Evolutionary conservation across 768 basidiomycete genomes (phyloP).

Genomic region (Serendipita sp.): DNA sequence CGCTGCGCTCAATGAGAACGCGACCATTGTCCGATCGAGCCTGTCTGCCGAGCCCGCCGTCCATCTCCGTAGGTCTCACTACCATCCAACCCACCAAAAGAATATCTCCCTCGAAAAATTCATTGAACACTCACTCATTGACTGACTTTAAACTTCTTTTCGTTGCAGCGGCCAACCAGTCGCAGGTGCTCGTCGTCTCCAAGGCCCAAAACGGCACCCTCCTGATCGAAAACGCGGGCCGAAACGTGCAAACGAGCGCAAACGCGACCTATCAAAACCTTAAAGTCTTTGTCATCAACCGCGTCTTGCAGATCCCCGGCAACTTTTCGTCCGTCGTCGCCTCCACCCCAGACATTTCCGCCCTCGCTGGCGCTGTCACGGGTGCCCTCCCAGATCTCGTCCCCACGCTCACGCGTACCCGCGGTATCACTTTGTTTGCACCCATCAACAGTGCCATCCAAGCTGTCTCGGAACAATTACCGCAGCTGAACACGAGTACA

Average conservation of each 20-base stretch:
- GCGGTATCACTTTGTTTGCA: slow-evolving; percentile 53
- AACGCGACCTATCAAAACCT: slow-evolving; percentile 23
- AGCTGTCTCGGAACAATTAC: slow-evolving; percentile 16
- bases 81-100: neutral
- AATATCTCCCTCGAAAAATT: too few species aligned
- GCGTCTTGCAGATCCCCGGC: slow-evolving; percentile 38
- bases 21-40: slow-evolving; percentile 50
- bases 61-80: slow-evolving; percentile 19
- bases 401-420: slow-evolving; percentile 23
- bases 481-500: slow-evolving; percentile 32
- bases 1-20: slow-evolving; percentile 24
- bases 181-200: slow-evolving; percentile 40
- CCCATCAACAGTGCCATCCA: slow-evolving; percentile 29
- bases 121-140: neutral
- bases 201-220: slow-evolving; percentile 24
- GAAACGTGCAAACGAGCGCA: slow-evolving; percentile 12
- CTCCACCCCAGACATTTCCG: slow-evolving; percentile 26
- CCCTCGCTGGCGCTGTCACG: slow-evolving; percentile 23
- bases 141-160: neutral
- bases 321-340: slow-evolving; percentile 29
- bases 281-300: slow-evolving; percentile 23
- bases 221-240: slow-evolving; percentile 27
- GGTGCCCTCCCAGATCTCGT: slow-evolving; percentile 18
- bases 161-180: slow-evolving; percentile 35
- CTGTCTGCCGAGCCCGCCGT: slow-evolving; percentile 35